Percentiles rank a stretch among this genome's conserved stretches.
phyloP scores from a whole-genome alignment of 345 rosid genomes.

The Psidium guajava region DNA sequence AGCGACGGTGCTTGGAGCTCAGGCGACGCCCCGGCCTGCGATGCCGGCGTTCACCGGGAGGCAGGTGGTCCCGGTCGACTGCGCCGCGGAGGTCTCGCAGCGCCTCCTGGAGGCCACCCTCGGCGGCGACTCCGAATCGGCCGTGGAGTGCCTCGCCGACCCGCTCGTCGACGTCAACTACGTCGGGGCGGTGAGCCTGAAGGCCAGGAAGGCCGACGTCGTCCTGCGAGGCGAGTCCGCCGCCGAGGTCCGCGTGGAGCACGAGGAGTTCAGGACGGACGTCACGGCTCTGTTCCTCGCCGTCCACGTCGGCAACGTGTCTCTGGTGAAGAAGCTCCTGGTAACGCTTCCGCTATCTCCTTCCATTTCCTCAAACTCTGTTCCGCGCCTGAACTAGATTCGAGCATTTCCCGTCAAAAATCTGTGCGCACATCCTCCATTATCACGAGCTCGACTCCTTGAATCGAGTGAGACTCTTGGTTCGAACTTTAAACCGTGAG shows the following conservation, averaged over 20 bases:
- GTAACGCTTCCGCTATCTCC: slow-evolving; percentile 20
- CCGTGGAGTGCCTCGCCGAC: slow-evolving; percentile 52
- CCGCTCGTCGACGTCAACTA: slow-evolving; percentile 78
- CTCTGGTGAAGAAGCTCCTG: slow-evolving; percentile 73
- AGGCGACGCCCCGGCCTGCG: background rate
- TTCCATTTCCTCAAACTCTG: background rate
- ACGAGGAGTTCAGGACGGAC: slow-evolving; percentile 84
- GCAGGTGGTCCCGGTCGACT: slow-evolving; percentile 91
- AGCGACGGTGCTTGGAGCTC: background rate
- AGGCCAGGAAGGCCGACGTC: slow-evolving; percentile 56
- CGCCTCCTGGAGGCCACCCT: slow-evolving; percentile 71
- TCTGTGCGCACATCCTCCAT: background rate
- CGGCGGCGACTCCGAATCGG: slow-evolving; percentile 51
- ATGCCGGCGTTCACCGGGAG: slow-evolving; percentile 81
- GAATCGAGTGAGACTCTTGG: background rate
- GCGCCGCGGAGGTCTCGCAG: slow-evolving; percentile 77
- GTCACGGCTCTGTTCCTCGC: slow-evolving; percentile 92
- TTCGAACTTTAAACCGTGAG: background rate
- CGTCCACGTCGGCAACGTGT: slow-evolving; percentile 61
- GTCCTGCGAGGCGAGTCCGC: slow-evolving; percentile 55
- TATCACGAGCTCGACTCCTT: background rate
- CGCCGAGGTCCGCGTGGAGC: slow-evolving; percentile 48
- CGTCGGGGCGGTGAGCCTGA: slow-evolving; percentile 70
- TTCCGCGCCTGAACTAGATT: background rate
- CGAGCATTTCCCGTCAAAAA: background rate